These are phyloP conservation scores for Cercospora citrullina DNA, from an alignment of 2,329 filamentous ascomycete species.

Conservation along the genomic window DNA sequence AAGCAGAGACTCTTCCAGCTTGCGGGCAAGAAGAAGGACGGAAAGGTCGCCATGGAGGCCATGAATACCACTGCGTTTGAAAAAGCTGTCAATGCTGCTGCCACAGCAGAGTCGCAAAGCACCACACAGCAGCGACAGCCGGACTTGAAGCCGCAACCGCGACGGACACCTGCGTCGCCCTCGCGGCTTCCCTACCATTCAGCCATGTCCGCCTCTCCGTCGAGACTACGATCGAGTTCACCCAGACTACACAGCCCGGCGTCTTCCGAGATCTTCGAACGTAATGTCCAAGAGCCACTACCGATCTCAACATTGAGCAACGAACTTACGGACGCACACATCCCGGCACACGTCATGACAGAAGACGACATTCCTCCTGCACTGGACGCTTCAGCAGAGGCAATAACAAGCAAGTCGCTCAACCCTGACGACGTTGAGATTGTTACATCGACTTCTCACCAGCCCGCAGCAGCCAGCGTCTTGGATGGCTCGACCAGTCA, in stretches of 20 bases:
- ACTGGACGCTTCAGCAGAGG: conserved; percentile 84
- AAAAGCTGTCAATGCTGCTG: conserved; percentile 12
- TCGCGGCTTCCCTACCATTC: conserved; percentile 29
- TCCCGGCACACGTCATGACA: conserved; percentile 88
- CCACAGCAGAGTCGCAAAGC: conserved; percentile 1
- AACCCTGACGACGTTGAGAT: conserved; percentile 92
- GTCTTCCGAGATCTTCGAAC: conserved; percentile 80
- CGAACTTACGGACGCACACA: conserved; percentile 73
- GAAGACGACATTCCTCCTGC: conserved; percentile 93
- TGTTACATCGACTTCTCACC: conserved; percentile 80
- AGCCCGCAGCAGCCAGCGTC: conserved; percentile 71
- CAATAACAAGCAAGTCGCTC: conserved; percentile 82
- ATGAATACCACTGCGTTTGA: conserved; percentile 7
- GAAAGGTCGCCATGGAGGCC: conserved; percentile 15
- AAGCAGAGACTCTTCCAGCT: conserved; percentile 23
- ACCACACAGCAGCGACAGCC: conserved; percentile 16
- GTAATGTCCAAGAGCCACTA: conserved; percentile 77
- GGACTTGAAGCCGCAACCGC: conserved; percentile 20
- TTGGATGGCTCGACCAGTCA: conserved; percentile 36
- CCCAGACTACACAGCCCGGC: conserved; percentile 77
- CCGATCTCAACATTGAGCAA: conserved; percentile 56
- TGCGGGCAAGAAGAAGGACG: conserved; percentile 23
- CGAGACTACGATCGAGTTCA: conserved; percentile 65
- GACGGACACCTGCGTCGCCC: conserved; percentile 30
- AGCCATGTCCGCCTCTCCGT: conserved; percentile 32